Base-by-base conservation (phyloP, 1,139 yeast genomes). In the Scheffersomyces segobiensis region DNA sequence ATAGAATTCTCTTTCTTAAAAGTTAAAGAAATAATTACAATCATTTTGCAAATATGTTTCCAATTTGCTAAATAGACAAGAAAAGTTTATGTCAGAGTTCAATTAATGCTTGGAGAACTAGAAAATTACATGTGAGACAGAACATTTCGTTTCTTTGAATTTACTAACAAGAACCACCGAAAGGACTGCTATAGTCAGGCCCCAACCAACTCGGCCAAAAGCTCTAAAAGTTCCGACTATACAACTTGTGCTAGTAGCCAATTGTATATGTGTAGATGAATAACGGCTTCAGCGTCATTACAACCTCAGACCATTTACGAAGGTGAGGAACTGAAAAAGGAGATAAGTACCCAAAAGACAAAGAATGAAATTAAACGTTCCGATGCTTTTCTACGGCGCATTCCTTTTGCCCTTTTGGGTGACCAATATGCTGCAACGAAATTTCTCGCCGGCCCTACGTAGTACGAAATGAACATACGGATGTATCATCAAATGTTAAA, bases 51-150 rank as follows among this genome's bases (percentile, higher is more conserved):
- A 24, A 24, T 24, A 3, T 24, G 32, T 24, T 24, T 24, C 5
- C 5, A 24, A 24, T 24, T 6, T 24, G 3, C 32, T 1, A 24
- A 24, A 24, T 7, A 24, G 5, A 7, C 8, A 24, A 24, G 5
- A 4, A 24, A 7, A 24, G 3, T 7, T 6, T 6, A 24, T 6
- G 2, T 10, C 8, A 24, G 32, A 4, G 8, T 24, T 24, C 32
- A 24, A 24, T 3, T 24, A n/a, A n/a, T 6, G 32, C 2, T 10
- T 24, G 5, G 8, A 24, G 46, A 8, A 21, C 6, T 46, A 53
- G 20, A 52, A 21, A 69, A 72, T 52, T 81, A 81, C 19, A 47
- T n/a, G n/a, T n/a, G n/a, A n/a, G n/a, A n/a, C n/a, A n/a, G n/a
- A n/a, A n/a, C n/a, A n/a, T n/a, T n/a, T n/a, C n/a, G n/a, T n/a